Conservation (phyloP, 1,284 basidiomycete species). For the Ganoderma boninense region DNA sequence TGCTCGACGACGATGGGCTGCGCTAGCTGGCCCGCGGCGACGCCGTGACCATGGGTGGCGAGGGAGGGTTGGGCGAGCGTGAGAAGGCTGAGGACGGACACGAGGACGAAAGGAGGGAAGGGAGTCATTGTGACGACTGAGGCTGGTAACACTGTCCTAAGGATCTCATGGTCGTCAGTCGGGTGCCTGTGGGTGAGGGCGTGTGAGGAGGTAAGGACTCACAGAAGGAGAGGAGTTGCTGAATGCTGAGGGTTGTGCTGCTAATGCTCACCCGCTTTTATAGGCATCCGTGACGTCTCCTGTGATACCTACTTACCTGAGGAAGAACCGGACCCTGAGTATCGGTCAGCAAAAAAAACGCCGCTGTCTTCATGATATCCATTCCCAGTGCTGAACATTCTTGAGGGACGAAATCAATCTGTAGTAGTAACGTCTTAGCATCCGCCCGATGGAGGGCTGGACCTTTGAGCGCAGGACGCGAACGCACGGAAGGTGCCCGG, state of each 20-base stretch:
- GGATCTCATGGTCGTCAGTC: background rate
- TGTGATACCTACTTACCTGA: no score
- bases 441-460: no score
- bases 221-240: slow-evolving; percentile 5
- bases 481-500: no score
- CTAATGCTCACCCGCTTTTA: background rate
- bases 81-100: slow-evolving; percentile 1
- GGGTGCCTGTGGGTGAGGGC: background rate
- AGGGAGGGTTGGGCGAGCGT: background rate
- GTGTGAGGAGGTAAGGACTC: background rate
- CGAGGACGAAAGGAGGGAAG: slow-evolving; percentile 5
- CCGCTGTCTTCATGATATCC: no score
- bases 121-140: slow-evolving; percentile 5
- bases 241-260: background rate
- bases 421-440: no score
- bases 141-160: background rate
- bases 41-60: background rate
- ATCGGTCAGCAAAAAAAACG: no score
- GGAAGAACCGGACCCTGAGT: no score
- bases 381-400: no score
- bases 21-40: background rate
- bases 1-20: slow-evolving; percentile 3
- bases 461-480: no score
- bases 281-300: background rate
- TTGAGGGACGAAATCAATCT: no score